phyloP scores from a whole-genome alignment of 2,329 filamentous ascomycete species.

The Colletotrichum sp. region DNA sequence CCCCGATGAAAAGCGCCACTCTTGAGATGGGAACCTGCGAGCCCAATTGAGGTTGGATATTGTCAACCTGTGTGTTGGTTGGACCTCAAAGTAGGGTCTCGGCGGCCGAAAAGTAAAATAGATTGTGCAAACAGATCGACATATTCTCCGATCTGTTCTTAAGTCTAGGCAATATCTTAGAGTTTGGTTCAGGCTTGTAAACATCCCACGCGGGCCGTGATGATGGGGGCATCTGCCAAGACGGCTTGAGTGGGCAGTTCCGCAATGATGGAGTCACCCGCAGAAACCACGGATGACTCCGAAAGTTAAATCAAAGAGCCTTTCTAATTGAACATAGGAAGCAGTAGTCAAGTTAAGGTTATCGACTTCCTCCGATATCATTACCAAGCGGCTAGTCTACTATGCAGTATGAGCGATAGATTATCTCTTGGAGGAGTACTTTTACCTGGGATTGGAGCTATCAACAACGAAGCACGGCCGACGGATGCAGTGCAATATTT shows the following conservation, averaged over 20 bases:
- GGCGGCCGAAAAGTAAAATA: neutral
- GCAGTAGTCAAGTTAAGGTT: neutral
- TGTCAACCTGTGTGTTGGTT: neutral
- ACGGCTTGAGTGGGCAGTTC: neutral
- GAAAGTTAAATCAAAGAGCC: neutral
- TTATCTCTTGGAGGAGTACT: rapidly evolving
- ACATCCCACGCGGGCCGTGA: neutral
- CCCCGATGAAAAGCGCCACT: rapidly evolving
- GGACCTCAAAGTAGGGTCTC: rapidly evolving
- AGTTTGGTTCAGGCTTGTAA: neutral
- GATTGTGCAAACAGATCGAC: neutral
- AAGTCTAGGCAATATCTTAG: neutral
- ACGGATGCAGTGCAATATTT: rapidly evolving
- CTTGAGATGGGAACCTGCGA: rapidly evolving
- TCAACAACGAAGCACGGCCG: neutral
- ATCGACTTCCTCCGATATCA: rapidly evolving
- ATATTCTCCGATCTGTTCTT: neutral
- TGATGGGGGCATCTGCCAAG: neutral
- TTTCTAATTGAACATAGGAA: neutral
- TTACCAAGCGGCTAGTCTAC: neutral
- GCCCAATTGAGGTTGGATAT: rapidly evolving
- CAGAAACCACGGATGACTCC: neutral
- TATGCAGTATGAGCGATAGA: neutral
- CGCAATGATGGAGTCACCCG: neutral
- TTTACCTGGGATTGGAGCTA: neutral